Evolutionary conservation across 2,329 filamentous ascomycete species (phyloP), one percentile per base, ranked within the genome.

Genomic region (Clathrospora elynae): DNA sequence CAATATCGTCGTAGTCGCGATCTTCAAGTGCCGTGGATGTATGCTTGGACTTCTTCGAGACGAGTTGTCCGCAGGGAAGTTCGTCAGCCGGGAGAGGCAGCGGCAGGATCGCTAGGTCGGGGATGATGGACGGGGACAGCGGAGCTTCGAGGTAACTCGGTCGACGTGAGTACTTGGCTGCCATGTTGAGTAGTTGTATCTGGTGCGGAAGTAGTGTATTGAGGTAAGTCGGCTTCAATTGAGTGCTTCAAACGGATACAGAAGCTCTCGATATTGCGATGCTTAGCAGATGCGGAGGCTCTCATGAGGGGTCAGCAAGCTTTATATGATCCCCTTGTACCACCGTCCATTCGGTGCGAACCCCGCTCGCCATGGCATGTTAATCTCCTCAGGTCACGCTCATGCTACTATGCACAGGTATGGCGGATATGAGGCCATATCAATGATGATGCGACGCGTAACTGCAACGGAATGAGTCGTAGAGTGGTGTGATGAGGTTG

Each of bases 261-360:
- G 10, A 33, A 25, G 31, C 35, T 48, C 31, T 42, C 35, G n/a
- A n/a, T n/a, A n/a, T n/a, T n/a, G n/a, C n/a, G n/a, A n/a, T n/a
- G n/a, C n/a, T n/a, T n/a, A n/a, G n/a, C 26, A 51, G 47, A 44
- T 58, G 51, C 37, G 50, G 60, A 53, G 52, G 53, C 51, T 56
- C 39, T 53, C 53, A 56, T 66, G 64, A 66, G 65, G 62, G 64
- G 62, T 66, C 45, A 53, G 35, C 46, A 49, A 51, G 53, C 53
- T 62, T 67, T 67, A 67, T 61, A 58, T 67, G 62, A 65, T 55
- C 55, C 64, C 64, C 66, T 66, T 59, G 51, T 49, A 45, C 41
- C 47, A 55, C 49, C 29, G 43, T 18, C 44, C 42, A 42, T 53
- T 52, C 46, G 54, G 50, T 42, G 39, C 35, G 38, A 42, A 58